A percentile compares a stretch with the other conserved stretches of the same genome.
Evolutionary conservation across 1,284 basidiomycete genomes (phyloP).

Genomic region (Microbotryomycetes sp.): DNA sequence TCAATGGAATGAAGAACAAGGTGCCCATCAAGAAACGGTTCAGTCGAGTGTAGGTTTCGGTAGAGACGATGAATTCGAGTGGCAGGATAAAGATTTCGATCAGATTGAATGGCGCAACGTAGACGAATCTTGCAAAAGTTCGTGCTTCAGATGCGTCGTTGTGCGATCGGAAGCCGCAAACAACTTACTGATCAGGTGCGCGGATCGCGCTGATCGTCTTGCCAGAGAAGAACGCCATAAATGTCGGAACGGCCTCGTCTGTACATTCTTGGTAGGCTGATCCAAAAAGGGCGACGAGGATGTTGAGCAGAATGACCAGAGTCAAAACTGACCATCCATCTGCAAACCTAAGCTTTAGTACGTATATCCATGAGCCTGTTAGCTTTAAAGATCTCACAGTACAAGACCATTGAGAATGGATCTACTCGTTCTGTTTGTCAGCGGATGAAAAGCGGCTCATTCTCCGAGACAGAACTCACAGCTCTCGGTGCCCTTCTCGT

Average conservation of each 20-base stretch:
- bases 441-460: too few species aligned
- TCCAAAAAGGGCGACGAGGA: slow-evolving; percentile 78
- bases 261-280: slow-evolving; percentile 41
- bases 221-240: slow-evolving; percentile 61
- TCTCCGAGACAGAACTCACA: slow-evolving; percentile 30
- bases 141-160: slow-evolving; percentile 9
- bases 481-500: slow-evolving; percentile 44
- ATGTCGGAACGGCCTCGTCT: slow-evolving; percentile 61
- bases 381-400: neutral
- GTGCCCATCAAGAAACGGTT: slow-evolving; percentile 69
- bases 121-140: slow-evolving; percentile 25
- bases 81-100: slow-evolving; percentile 32
- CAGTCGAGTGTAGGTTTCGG: slow-evolving; percentile 56
- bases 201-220: slow-evolving; percentile 46
- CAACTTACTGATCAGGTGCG: slow-evolving; percentile 56
- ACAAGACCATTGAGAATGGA: neutral
- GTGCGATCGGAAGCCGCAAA: slow-evolving; percentile 56
- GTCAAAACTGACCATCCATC: slow-evolving; percentile 64
- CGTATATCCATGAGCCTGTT: too few species aligned
- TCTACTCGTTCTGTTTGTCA: too few species aligned
- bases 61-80: slow-evolving; percentile 29
- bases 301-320: slow-evolving; percentile 81
- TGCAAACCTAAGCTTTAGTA: too few species aligned
- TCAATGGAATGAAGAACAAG: slow-evolving; percentile 71
- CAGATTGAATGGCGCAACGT: slow-evolving; percentile 56